Conservation (phyloP, 306 rosid genomes). For the Fragaria iinumae region DNA sequence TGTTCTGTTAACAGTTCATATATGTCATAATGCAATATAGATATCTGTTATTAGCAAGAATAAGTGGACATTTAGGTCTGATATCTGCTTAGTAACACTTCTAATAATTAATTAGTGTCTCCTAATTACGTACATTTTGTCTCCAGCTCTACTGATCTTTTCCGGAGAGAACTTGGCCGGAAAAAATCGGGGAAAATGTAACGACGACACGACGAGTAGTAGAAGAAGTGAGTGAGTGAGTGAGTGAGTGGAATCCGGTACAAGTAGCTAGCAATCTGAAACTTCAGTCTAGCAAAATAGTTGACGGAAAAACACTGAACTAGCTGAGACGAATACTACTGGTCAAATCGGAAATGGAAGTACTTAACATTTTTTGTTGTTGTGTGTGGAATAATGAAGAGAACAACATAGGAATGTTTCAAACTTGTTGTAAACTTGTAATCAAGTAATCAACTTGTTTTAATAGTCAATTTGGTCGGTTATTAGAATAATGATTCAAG, state of each 20-base stretch:
- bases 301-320: background rate
- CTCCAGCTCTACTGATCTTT: background rate
- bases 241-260: background rate
- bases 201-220: background rate
- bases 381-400: background rate
- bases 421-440: background rate
- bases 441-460: background rate
- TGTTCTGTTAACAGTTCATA: background rate
- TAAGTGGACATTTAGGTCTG: background rate
- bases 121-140: background rate
- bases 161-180: background rate
- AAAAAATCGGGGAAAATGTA: background rate
- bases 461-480: conserved; percentile 14
- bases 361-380: background rate
- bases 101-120: background rate
- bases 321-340: background rate
- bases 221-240: background rate
- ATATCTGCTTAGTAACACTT: no score
- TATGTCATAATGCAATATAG: background rate
- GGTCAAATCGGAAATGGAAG: background rate
- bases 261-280: background rate
- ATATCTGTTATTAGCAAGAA: background rate
- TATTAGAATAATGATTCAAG: background rate
- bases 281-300: background rate
- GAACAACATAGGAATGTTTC: conserved; percentile 6